Base-by-base conservation (phyloP, 208 protist species). In the Trypanosoma brucei region DNA sequence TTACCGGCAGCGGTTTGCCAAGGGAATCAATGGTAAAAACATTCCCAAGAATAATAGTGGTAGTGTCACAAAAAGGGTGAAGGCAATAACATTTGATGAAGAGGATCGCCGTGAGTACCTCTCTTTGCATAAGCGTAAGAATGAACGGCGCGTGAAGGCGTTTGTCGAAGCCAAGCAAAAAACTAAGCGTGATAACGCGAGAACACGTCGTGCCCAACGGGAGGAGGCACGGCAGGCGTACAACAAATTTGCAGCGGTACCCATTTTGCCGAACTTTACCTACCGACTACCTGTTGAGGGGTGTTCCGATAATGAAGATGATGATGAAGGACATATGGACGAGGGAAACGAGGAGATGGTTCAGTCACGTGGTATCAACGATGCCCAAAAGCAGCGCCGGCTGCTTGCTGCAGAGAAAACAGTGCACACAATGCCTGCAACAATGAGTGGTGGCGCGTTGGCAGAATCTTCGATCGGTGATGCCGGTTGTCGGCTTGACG, bases 181-280 rank as follows among this genome's bases (percentile, higher is more conserved):
- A 59, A 71, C 81, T 53, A 72, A 72, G 34, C 73, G 78, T 51
- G 83, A 90, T 3, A 85, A 79, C 61, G 66, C 83, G 8, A 87
- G 82, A 67, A 79, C 69, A 3, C 85, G 88, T 2, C 85, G 78
- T 33, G 72, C 87, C 44, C 85, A 92, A 67, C 83, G 83, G 0
- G 88, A 94, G 76, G 77, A 92, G 81, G 88, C 88, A 38, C 79
- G 88, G 3, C 69, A 78, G 56, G 81, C 85, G 42, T 94, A 92
- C 72, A 94, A 94, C 68, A 81, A 79, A 66, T 94, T 88, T 72
- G 88, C 88, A 5, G 75, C 76, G 1, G 72, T 94, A 11, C 88
- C 88, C 7, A 94, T 94, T 65, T 62, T 94, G 13, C 88, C 88
- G 6, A 83, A 94, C 72, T 94, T 91, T 76, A 89, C 81, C 35